Evolutionary conservation across 2,329 filamentous ascomycete genomes (phyloP), one percentile per base, ranked within the genome.

Genomic region (Calonectria crousiana): DNA sequence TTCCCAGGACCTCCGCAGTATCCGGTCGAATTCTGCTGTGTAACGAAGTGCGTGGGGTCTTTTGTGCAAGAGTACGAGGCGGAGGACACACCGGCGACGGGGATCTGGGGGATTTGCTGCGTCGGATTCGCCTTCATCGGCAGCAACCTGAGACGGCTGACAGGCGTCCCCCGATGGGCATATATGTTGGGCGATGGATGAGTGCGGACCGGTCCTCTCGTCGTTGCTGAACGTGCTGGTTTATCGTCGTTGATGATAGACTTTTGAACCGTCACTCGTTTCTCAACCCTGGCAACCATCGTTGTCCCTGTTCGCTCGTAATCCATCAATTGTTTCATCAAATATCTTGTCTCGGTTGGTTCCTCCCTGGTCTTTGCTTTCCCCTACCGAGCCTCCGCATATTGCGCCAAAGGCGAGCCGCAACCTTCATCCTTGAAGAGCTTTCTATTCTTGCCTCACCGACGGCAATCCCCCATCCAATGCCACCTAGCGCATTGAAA

Each of bases 121-220:
- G 62, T 49, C 69, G 67, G 75, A 74, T 78, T 78, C 75, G 78
- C 77, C 73, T 72, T 71, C 73, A 67, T 66, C 77, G 67, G 71
- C 71, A 58, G 75, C 71, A 44, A 80, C 78, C 78, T 80, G 78
- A 80, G 78, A 80, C 78, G 77, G 60, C 72, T 67, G 75, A 60
- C 56, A 26, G 56, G 38, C 69, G 52, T 67, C 73, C 71, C 73
- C 71, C 49, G 41, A 78, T 41, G 73, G 76, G 77, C 76, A 80
- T 79, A 75, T 76, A 69, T 75, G 74, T 76, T 79, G 73, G 73
- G 67, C 73, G 72, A 71, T 79, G 74, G 75, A 79, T 73, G 78
- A 78, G 78, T 76, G 71, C 78, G 78, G 78, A 78, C 69, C 62
- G 66, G 75, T 71, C 32, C 36, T 41, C 34, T 34, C 62, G 73